phyloP scores from a whole-genome alignment of 495 filamentous ascomycete species.

The Penicillium taxi region DNA sequence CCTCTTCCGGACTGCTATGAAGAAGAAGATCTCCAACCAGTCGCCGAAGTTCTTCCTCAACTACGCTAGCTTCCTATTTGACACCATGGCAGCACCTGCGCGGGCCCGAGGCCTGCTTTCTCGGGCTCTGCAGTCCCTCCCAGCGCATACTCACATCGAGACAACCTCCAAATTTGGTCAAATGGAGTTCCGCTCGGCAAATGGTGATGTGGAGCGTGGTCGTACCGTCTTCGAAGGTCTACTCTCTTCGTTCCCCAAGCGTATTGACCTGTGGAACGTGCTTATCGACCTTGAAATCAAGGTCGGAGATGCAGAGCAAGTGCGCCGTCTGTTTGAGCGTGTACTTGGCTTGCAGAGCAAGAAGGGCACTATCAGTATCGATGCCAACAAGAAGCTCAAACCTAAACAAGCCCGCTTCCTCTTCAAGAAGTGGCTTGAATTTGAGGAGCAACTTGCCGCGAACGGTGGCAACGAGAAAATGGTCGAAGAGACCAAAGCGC shows the following conservation, averaged over 20 bases:
- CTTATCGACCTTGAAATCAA: constrained; percentile 79
- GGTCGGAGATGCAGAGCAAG: constrained; percentile 51
- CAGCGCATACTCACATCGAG: constrained; percentile 58
- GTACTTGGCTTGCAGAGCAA: constrained; percentile 49
- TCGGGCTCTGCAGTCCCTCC: constrained; percentile 79
- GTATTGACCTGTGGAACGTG: constrained; percentile 86
- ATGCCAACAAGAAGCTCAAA: constrained; percentile 47
- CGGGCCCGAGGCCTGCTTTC: constrained; percentile 73
- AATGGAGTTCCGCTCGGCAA: constrained; percentile 76
- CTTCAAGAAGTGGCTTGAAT: constrained; percentile 77
- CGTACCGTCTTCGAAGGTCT: constrained; percentile 91
- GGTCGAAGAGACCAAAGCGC: constrained; percentile 62
- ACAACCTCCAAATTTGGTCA: constrained; percentile 81
- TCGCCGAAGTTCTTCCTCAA: constrained; percentile 80
- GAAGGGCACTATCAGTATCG: constrained; percentile 41
- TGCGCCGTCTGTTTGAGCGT: constrained; percentile 74
- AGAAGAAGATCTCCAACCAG: constrained; percentile 70
- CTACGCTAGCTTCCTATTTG: constrained; percentile 87
- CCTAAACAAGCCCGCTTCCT: constrained; percentile 67
- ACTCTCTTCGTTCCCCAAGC: constrained; percentile 75
- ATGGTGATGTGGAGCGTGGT: constrained; percentile 83
- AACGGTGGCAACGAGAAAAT: constrained; percentile 58
- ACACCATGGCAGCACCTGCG: constrained; percentile 55
- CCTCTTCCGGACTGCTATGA: constrained; percentile 75
- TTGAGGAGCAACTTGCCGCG: constrained; percentile 55